These are phyloP conservation scores for Candida albicans DNA, from an alignment of 1,139 yeast species.

Conservation along the genomic window DNA sequence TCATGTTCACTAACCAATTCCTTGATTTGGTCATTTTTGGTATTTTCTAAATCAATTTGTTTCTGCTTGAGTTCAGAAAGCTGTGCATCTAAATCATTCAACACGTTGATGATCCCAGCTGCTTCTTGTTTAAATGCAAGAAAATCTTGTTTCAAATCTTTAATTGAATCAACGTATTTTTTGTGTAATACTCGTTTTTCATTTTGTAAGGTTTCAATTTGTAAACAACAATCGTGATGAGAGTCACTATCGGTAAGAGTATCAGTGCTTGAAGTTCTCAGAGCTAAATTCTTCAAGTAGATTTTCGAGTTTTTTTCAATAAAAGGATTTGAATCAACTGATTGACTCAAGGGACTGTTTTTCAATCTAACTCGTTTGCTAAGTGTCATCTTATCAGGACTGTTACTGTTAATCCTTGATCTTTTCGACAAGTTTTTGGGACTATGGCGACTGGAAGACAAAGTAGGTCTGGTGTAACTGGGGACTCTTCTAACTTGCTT, in stretches of 20 bases:
- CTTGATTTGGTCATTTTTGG: not conserved
- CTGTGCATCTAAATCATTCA: constrained; percentile 4
- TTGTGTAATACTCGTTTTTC: constrained; percentile 6
- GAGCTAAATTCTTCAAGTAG: constrained; percentile 1
- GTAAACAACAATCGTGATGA: not conserved
- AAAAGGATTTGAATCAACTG: constrained; percentile 3
- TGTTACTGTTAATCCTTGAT: not conserved
- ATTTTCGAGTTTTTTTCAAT: constrained; percentile 1
- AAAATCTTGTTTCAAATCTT: constrained; percentile 11
- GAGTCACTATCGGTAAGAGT: not conserved
- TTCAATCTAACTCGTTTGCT: constrained; percentile 1
- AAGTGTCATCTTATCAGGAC: not conserved
- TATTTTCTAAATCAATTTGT: not conserved
- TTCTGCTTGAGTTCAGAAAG: constrained; percentile 4
- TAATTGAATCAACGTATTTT: constrained; percentile 7
- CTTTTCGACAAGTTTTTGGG: constrained; percentile 10
- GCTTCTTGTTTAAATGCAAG: constrained; percentile 8
- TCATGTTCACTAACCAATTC: not conserved
- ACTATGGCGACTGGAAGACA: constrained; percentile 15
- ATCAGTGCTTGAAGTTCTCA: constrained; percentile 1
- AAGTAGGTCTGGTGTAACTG: constrained; percentile 35
- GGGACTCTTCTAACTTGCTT: constrained; percentile 17
- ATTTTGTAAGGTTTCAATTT: constrained; percentile 1
- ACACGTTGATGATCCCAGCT: constrained; percentile 1
- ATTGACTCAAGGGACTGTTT: not conserved